phyloP scores from a whole-genome alignment of 2,329 filamentous ascomycete species.

The Ophiostoma himal-ulmi region DNA sequence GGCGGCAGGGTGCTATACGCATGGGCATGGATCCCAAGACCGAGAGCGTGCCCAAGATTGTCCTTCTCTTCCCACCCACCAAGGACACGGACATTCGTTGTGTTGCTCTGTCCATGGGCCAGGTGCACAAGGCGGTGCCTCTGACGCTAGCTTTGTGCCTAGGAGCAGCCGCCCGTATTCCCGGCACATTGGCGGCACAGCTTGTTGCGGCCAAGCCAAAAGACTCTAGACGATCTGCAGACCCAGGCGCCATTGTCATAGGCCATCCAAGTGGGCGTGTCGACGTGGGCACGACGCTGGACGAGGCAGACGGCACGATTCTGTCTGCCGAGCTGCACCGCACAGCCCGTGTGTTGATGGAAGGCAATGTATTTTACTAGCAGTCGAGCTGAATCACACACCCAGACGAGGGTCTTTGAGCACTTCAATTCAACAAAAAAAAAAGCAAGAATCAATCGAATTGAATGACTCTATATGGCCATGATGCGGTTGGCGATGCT shows the following conservation, averaged over 20 bases:
- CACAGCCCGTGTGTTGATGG: slow-evolving; percentile 47
- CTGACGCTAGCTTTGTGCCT: slow-evolving; percentile 39
- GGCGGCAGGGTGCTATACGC: slow-evolving; percentile 34
- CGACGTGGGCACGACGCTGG: slow-evolving; percentile 41
- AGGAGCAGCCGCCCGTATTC: slow-evolving; percentile 37
- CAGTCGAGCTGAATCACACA: neutral
- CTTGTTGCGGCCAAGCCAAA: slow-evolving; percentile 26
- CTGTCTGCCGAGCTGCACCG: slow-evolving; percentile 42
- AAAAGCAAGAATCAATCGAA: neutral
- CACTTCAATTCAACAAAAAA: no score
- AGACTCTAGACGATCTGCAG: neutral
- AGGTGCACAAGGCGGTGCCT: slow-evolving; percentile 41
- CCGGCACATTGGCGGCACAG: slow-evolving; percentile 39
- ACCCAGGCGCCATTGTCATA: slow-evolving; percentile 29
- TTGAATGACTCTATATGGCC: neutral
- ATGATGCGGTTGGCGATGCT: neutral
- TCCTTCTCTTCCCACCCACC: slow-evolving; percentile 36
- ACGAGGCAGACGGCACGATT: slow-evolving; percentile 34
- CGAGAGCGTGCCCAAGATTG: slow-evolving; percentile 42
- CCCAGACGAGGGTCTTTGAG: no score
- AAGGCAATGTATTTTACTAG: slow-evolving; percentile 42
- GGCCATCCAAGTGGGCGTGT: slow-evolving; percentile 44
- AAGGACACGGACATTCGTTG: slow-evolving; percentile 38
- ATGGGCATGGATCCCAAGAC: slow-evolving; percentile 39
- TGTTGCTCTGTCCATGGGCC: slow-evolving; percentile 43